phyloP scores from a whole-genome alignment of 2,329 filamentous ascomycete genomes.

The Epichloe sylvatica region DNA sequence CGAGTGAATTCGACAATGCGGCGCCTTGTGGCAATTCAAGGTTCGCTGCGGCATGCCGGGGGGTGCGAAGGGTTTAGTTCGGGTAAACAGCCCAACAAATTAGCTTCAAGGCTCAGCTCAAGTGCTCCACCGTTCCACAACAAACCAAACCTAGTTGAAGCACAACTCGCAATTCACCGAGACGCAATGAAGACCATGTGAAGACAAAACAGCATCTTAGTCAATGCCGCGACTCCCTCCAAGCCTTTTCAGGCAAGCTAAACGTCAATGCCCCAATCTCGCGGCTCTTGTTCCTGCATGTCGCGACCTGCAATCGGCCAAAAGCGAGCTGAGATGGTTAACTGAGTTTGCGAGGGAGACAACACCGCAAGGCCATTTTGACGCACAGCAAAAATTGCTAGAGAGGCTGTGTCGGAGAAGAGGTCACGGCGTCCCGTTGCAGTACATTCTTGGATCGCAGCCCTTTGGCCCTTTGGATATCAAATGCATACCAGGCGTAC shows the following conservation, averaged over 20 bases:
- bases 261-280: conserved; percentile 39
- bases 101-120: no score
- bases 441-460: conserved; percentile 80
- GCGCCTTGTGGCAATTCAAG: neutral
- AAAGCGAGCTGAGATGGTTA: conserved; percentile 62
- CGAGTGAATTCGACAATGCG: neutral
- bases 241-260: conserved; percentile 40
- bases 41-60: neutral
- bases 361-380: conserved; percentile 4
- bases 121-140: no score
- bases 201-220: neutral
- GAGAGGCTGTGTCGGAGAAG: conserved; percentile 33
- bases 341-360: conserved; percentile 38
- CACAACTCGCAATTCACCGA: neutral
- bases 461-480: conserved; percentile 80
- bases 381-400: conserved; percentile 12
- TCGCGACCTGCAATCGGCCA: conserved; percentile 46
- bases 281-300: conserved; percentile 49
- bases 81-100: conserved; percentile 11
- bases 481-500: conserved; percentile 57
- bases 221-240: conserved; percentile 51
- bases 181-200: neutral
- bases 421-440: conserved; percentile 57
- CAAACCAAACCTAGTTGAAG: neutral
- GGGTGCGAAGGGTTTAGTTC: conserved; percentile 16